Evolutionary conservation across 2,329 filamentous ascomycete species (phyloP).

Genomic region (Metarhizium guizhouense): DNA sequence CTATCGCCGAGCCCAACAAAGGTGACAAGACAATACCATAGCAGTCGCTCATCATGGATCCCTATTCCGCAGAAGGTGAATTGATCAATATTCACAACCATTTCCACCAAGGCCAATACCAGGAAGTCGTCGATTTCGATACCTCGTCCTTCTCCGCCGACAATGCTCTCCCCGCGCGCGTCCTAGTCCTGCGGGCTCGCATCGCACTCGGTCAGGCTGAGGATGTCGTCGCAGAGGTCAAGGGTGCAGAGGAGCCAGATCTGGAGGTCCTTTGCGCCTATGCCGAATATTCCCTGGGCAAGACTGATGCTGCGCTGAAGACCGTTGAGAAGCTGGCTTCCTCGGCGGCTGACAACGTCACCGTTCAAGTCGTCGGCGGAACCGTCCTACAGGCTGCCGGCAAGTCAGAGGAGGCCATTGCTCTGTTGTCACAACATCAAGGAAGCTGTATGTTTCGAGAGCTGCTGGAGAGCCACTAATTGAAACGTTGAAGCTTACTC

Average conservation of each 20-base stretch:
- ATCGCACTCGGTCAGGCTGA: constrained; percentile 73
- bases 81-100: constrained; percentile 62
- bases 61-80: constrained; percentile 63
- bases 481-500: constrained; percentile 12
- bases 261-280: constrained; percentile 69
- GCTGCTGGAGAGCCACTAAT: neutral
- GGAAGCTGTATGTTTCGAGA: constrained; percentile 59
- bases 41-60: constrained; percentile 47
- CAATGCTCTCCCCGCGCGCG: constrained; percentile 66
- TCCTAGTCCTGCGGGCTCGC: constrained; percentile 73
- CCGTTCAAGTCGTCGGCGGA: constrained; percentile 74
- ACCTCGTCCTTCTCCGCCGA: constrained; percentile 67
- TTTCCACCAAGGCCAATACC: constrained; percentile 76
- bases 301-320: constrained; percentile 52
- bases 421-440: constrained; percentile 72
- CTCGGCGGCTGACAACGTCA: constrained; percentile 61
- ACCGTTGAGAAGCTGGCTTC: constrained; percentile 59
- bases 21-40: constrained; percentile 3
- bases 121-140: constrained; percentile 78
- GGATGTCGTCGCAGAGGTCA: constrained; percentile 61
- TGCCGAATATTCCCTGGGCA: constrained; percentile 56
- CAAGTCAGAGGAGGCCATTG: constrained; percentile 76
- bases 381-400: constrained; percentile 73
- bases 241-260: constrained; percentile 59
- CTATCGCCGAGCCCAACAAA: constrained; percentile 1